phyloP scores from a whole-genome alignment of 805 yeast genomes.

The Saccharomycopsis javanensis region DNA sequence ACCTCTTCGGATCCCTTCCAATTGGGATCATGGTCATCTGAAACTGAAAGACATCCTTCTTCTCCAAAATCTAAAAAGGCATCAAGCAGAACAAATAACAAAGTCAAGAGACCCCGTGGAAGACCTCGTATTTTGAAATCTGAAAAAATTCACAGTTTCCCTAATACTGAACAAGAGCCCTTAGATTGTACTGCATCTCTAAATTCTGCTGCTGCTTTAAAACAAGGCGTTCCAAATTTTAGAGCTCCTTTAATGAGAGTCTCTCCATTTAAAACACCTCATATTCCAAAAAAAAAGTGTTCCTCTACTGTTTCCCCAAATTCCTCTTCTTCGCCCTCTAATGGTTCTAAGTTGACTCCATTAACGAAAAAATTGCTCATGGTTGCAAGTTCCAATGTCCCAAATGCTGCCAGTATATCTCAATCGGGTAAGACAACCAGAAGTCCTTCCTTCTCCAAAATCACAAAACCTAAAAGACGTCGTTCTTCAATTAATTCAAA shows the following conservation, averaged over 20 bases:
- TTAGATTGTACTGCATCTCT: slow-evolving; percentile 2
- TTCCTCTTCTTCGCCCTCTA: no score
- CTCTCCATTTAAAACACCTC: slow-evolving; percentile 16
- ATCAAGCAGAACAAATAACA: no score
- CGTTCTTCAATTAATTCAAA: not conserved
- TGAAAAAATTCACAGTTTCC: not conserved
- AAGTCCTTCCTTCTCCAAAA: not conserved
- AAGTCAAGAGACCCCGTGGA: not conserved
- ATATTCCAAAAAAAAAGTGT: not conserved
- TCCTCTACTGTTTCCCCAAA: not conserved
- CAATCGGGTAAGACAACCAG: not conserved
- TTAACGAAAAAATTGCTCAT: slow-evolving; percentile 14
- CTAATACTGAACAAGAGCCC: not conserved
- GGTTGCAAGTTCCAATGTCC: slow-evolving; percentile 4
- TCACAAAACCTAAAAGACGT: not conserved
- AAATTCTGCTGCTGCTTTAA: slow-evolving; percentile 5
- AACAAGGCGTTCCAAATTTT: slow-evolving; percentile 21
- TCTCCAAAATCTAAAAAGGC: no score
- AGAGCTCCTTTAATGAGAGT: slow-evolving; percentile 22
- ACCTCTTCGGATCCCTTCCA: not conserved
- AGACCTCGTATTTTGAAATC: not conserved
- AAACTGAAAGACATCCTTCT: not conserved
- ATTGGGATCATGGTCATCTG: not conserved
- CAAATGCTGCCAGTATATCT: not conserved
- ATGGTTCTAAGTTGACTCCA: slow-evolving; percentile 10